phyloP scores from a whole-genome alignment of 495 filamentous ascomycete genomes.

The Staphylotrichum longicolle region DNA sequence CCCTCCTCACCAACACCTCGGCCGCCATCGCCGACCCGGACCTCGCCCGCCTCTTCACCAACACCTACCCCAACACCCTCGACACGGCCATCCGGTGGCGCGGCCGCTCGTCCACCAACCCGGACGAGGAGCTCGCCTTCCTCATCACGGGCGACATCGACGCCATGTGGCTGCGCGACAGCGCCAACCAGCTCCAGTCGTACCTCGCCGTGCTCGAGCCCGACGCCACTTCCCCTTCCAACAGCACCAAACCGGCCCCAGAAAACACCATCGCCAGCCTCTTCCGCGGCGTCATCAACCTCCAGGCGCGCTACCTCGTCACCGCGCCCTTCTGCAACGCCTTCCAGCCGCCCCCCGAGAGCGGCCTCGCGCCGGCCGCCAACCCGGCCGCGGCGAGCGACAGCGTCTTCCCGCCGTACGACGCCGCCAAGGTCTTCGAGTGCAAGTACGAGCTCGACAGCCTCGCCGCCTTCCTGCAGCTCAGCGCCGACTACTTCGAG shows the following conservation, averaged over 20 bases:
- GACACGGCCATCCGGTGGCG: conserved; percentile 67
- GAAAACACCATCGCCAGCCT: conserved; percentile 53
- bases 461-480: conserved; percentile 62
- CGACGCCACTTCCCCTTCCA: conserved; percentile 19
- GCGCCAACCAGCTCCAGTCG: conserved; percentile 63
- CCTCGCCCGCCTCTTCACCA: conserved; percentile 62
- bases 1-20: conserved; percentile 48
- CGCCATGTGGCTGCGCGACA: conserved; percentile 71
- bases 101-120: conserved; percentile 49
- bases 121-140: conserved; percentile 48
- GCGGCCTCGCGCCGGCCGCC: conserved; percentile 42
- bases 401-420: conserved; percentile 25
- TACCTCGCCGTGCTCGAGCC: conserved; percentile 58
- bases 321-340: conserved; percentile 63
- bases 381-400: conserved; percentile 27
- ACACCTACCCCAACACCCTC: conserved; percentile 64
- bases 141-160: conserved; percentile 65
- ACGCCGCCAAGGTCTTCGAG: conserved; percentile 40
- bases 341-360: conserved; percentile 61
- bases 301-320: conserved; percentile 61
- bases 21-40: conserved; percentile 59
- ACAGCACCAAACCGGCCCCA: not conserved
- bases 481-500: conserved; percentile 58
- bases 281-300: conserved; percentile 63
- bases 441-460: conserved; percentile 69